Evolutionary conservation across 176 grass and related monocot species (phyloP), one percentile per base, ranked within the genome.

Genomic region (Urochloa ruziziensis): DNA sequence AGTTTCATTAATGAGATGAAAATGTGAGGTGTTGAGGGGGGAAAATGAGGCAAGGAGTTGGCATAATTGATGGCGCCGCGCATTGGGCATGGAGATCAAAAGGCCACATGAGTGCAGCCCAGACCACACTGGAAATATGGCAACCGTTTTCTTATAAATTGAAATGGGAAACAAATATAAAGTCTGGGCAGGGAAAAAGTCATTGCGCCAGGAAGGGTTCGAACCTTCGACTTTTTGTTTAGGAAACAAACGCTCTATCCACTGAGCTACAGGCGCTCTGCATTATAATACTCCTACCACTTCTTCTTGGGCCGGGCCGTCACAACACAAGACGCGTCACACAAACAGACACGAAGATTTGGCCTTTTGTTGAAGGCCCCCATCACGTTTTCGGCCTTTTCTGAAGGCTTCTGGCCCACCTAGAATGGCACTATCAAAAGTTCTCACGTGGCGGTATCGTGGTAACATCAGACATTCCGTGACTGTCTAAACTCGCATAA

Each of bases 221-320:
- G 93, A 96, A 99, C 91, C 97, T 96, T 92, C 91, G 93, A 94
- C 97, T 93, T 99, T 99, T 92, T 96, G 91, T 92, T 96, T 96
- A 92, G 93, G 93, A 99, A 99, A 99, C 93, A 96, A 92, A 94
- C 91, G 89, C 93, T 96, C 97, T 92, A 99, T 99, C 97, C 97
- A 91, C 97, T 92, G 97, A 99, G 93, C 91, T 96, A 99, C 97
- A 89, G 86, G 89, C 89, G 89, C 96, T 30, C 3, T 16, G 1
- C 3, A 70, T 5, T 40, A 77, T 11, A n/a, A n/a, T 23, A 43
- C 2, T 72, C 4, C 44, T 0, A 10, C 4, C 10, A 3, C 1
- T 25, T 2, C 1, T 0, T 35, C 7, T 70, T 80, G 89, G 80
- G 84, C 84, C 27, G 43, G 80, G 33, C 89, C 80, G 7, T 33